Conservation (phyloP, 2,329 filamentous ascomycete species). For the Westerdykella aurantiaca region DNA sequence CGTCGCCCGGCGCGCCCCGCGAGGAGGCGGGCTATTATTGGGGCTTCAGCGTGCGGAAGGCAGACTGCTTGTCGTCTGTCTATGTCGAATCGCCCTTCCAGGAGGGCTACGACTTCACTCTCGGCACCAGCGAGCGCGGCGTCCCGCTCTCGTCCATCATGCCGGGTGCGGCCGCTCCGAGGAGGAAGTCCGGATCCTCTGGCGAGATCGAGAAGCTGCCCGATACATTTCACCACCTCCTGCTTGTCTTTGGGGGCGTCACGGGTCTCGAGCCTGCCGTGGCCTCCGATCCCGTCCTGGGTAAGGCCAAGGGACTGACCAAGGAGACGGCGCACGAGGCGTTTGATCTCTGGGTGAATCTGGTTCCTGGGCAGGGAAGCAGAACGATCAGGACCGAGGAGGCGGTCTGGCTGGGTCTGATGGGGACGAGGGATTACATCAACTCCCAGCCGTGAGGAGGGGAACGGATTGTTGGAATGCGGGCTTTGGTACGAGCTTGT, state of each 20-base stretch:
- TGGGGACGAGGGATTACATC: constrained; percentile 53
- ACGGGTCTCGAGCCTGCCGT: constrained; percentile 73
- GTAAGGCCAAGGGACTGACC: constrained; percentile 54
- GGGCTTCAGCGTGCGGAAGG: constrained; percentile 69
- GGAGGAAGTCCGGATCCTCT: constrained; percentile 1
- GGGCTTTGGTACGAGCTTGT: neutral
- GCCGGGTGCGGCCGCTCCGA: constrained; percentile 8
- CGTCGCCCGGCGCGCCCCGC: constrained; percentile 63
- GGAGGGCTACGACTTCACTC: constrained; percentile 73
- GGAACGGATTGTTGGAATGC: neutral
- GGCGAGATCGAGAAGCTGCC: constrained; percentile 16
- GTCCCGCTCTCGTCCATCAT: constrained; percentile 39
- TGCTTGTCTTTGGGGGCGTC: constrained; percentile 77
- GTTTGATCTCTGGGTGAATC: constrained; percentile 81
- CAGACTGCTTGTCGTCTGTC: constrained; percentile 61
- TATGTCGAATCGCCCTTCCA: constrained; percentile 72
- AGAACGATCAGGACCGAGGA: constrained; percentile 80
- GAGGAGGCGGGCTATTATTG: constrained; percentile 79
- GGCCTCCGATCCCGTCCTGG: constrained; percentile 54
- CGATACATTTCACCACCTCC: constrained; percentile 59
- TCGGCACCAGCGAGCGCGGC: constrained; percentile 79
- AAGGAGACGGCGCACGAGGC: constrained; percentile 61
- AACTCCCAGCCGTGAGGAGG: neutral
- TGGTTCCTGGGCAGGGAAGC: constrained; percentile 74
- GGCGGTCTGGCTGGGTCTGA: constrained; percentile 70